Evolutionary conservation across 2,329 filamentous ascomycete genomes (phyloP), one percentile per base, ranked within the genome.

Genomic region (Alternaria arbusti): DNA sequence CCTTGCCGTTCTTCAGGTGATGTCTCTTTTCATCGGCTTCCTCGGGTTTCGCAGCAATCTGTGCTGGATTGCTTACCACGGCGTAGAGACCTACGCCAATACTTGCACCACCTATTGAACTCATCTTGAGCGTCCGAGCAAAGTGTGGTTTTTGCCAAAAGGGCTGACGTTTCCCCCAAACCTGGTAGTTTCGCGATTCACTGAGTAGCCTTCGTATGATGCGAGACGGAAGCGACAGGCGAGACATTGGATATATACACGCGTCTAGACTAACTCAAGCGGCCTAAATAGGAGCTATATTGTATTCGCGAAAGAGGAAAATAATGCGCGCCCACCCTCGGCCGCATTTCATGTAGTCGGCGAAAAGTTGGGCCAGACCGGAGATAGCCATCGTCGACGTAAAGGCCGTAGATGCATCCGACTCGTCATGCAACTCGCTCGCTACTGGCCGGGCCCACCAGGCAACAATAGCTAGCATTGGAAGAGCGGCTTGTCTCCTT

Each of bases 1-100:
- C 86, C 60, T 84, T 86, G 12, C 84, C 84, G 66, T 82, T 71
- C 70, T 84, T 84, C 59, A 82, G 72, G 79, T 88, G 86, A 79
- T 88, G 86, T 43, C 71, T 71, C 69, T 84, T 82, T 15, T 80
- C 79, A 45, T 79, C 78, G 9, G 82, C 81, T 45, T 84, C 81
- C 56, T 83, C 80, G 1, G 85, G 85, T 46, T 74, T 72, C n/a
- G 78, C 71, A n/a, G 78, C 77, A 6, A 78, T 70, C 44, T 78
- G 75, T 9, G 78, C 69, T 5, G 83, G 79, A 15, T 78, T 79
- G 26, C 79, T 79, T 10, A 82, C 77, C 7, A 77, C 75, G n/a
- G 83, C 81, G 59, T 82, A 81, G 25, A 83, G 70, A 5, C 75
- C 71, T 6, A 77, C 75, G 23, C 61, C 57, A 15, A 76, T 60